A percentile compares a stretch with the other conserved stretches of the same genome.
Evolutionary conservation across 495 filamentous ascomycete genomes (phyloP).

Genomic region (Aspergillus taichungensis): DNA sequence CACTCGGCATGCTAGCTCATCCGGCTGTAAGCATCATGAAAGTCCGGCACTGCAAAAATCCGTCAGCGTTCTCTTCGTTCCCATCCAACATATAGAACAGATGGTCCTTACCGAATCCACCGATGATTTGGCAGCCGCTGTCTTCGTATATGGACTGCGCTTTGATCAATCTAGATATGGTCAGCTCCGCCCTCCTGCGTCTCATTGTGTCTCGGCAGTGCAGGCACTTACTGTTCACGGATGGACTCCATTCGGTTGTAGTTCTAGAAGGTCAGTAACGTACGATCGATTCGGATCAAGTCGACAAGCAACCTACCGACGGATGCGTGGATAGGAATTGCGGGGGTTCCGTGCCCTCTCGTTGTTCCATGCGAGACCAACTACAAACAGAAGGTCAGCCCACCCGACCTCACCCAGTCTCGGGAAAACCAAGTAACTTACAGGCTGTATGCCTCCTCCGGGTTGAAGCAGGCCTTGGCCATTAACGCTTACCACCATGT

Average conservation of each 20-base stretch:
- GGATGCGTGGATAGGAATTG: slow-evolving; percentile 87
- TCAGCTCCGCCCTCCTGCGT: not conserved
- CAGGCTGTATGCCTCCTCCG: slow-evolving; percentile 58
- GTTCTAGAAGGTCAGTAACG: slow-evolving; percentile 35
- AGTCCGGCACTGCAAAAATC: not conserved
- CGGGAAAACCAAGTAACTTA: slow-evolving; percentile 8
- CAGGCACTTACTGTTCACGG: slow-evolving; percentile 42
- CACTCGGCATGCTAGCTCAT: too few relatives aligned
- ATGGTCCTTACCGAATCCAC: slow-evolving; percentile 22
- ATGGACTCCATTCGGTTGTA: slow-evolving; percentile 64
- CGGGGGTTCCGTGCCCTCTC: slow-evolving; percentile 48
- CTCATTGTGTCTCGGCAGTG: too few relatives aligned
- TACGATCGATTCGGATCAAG: not conserved
- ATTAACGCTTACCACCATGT: slow-evolving; percentile 43
- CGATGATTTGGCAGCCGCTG: slow-evolving; percentile 23
- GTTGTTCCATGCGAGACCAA: slow-evolving; percentile 69
- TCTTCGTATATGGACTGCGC: slow-evolving; percentile 27
- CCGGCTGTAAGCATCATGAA: too few relatives aligned
- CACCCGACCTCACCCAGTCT: not conserved
- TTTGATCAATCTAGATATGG: slow-evolving; percentile 20
- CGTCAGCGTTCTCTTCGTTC: not conserved
- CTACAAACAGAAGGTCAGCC: slow-evolving; percentile 13
- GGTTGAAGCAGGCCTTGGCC: slow-evolving; percentile 62
- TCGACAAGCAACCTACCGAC: slow-evolving; percentile 40
- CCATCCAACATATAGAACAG: not conserved